These are phyloP conservation scores for Cryptosporidium xiaoi DNA, from an alignment of 169 alveolate genomes.

Conservation along the genomic window DNA sequence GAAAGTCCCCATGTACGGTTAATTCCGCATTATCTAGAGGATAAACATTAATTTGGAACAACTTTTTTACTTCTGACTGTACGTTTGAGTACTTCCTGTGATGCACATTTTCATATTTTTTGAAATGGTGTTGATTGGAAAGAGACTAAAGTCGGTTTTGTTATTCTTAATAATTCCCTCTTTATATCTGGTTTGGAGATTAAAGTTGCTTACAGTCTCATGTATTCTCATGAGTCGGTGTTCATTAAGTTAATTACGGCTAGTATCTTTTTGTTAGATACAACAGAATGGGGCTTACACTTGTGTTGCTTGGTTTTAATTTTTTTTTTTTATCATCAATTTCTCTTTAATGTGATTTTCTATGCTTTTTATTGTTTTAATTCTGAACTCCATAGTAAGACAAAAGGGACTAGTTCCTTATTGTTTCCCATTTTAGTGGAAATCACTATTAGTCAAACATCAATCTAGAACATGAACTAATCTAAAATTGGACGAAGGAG, in stretches of 20 bases:
- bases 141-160: conserved; percentile 1
- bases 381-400: too few relatives aligned
- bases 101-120: conserved; percentile 9
- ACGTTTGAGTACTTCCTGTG: not conserved
- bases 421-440: too few relatives aligned
- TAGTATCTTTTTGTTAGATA: conserved; percentile 56
- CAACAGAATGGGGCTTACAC: conserved; percentile 77
- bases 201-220: conserved; percentile 59
- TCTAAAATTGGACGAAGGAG: too few relatives aligned
- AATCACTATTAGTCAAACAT: too few relatives aligned
- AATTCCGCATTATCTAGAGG: conserved; percentile 36
- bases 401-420: too few relatives aligned
- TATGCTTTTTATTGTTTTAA: too few relatives aligned
- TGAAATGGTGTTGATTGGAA: conserved; percentile 3
- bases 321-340: not conserved
- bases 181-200: not conserved
- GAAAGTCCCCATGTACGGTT: conserved; percentile 74
- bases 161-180: not conserved
- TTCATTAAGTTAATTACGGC: conserved; percentile 72
- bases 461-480: too few relatives aligned
- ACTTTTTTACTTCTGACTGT: conserved; percentile 14
- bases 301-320: conserved; percentile 64
- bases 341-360: too few relatives aligned
- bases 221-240: conserved; percentile 33
- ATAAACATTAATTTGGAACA: conserved; percentile 57